phyloP scores from a whole-genome alignment of 129 eudicot species.

The Dittrichia graveolens region DNA sequence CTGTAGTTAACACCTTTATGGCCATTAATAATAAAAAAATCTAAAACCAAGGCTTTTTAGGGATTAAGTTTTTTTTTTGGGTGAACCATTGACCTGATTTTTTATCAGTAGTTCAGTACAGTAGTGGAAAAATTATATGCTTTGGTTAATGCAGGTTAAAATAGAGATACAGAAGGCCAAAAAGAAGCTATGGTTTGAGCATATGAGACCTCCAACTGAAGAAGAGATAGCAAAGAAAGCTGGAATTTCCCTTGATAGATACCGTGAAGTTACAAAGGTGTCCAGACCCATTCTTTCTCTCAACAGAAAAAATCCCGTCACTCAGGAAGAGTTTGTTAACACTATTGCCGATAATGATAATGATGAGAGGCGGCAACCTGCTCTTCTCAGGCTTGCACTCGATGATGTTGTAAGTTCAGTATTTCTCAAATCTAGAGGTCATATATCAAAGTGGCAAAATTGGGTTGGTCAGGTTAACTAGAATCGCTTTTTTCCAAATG shows the following conservation, averaged over 20 bases:
- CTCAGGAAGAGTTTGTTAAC: constrained; percentile 88
- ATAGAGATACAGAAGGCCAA: constrained; percentile 78
- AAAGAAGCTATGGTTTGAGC: constrained; percentile 65
- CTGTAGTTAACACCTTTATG: not conserved
- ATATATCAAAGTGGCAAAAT: not conserved
- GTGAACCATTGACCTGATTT: not conserved
- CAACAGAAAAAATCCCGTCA: constrained; percentile 59
- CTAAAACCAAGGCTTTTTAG: not conserved
- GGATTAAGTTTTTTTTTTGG: not conserved
- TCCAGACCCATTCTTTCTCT: constrained; percentile 71
- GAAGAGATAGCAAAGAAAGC: constrained; percentile 71
- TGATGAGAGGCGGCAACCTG: constrained; percentile 76
- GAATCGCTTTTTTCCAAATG: too few species aligned
- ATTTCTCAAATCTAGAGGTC: constrained; percentile 11
- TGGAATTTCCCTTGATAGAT: constrained; percentile 78
- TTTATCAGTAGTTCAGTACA: not conserved
- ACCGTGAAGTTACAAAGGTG: constrained; percentile 71
- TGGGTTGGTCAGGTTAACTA: not conserved
- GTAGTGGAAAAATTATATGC: not conserved
- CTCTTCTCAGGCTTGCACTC: constrained; percentile 94
- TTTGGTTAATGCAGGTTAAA: constrained; percentile 62
- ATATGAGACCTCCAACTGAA: constrained; percentile 71
- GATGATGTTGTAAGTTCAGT: constrained; percentile 86
- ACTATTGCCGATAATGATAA: constrained; percentile 69
- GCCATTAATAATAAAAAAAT: not conserved